Evolutionary conservation across 2,329 filamentous ascomycete species (phyloP).

Genomic region (Botrytis squamosa): DNA sequence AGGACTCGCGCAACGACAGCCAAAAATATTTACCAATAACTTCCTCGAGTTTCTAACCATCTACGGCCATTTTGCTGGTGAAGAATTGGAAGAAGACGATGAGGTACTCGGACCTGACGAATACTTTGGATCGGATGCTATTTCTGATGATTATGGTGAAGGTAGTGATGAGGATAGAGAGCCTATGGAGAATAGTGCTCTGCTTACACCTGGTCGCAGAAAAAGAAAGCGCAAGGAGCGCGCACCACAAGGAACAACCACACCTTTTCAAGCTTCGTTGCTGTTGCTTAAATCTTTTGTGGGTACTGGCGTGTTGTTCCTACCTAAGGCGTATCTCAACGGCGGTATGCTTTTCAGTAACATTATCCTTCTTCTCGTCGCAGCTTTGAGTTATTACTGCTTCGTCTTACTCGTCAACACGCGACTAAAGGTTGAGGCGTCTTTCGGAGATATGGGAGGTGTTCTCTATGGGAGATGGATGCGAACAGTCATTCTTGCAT

Average conservation of each 20-base stretch:
- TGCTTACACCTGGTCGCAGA: slow-evolving; percentile 73
- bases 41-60: slow-evolving; percentile 95
- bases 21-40: slow-evolving; percentile 78
- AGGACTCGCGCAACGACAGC: slow-evolving; percentile 42
- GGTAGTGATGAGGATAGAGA: slow-evolving; percentile 67
- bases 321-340: slow-evolving; percentile 90
- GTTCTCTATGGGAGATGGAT: slow-evolving; percentile 89
- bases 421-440: slow-evolving; percentile 82
- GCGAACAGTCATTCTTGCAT: slow-evolving; percentile 80
- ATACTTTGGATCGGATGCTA: slow-evolving; percentile 79
- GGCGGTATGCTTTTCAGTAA: slow-evolving; percentile 98
- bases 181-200: slow-evolving; percentile 81
- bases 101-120: slow-evolving; percentile 84
- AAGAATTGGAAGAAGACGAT: slow-evolving; percentile 94
- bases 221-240: slow-evolving; percentile 76
- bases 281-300: slow-evolving; percentile 96
- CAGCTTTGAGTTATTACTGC: slow-evolving; percentile 90
- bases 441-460: slow-evolving; percentile 95
- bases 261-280: slow-evolving; percentile 74
- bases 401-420: slow-evolving; percentile 92
- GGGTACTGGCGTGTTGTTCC: slow-evolving; percentile 89
- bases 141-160: slow-evolving; percentile 56
- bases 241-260: slow-evolving; percentile 71
- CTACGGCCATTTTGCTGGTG: slow-evolving; percentile 96
- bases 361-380: slow-evolving; percentile 80